Evolutionary conservation across 148 eudicot species (phyloP), one percentile per base, ranked within the genome.

Genomic region (Chenopodium suecicum): DNA sequence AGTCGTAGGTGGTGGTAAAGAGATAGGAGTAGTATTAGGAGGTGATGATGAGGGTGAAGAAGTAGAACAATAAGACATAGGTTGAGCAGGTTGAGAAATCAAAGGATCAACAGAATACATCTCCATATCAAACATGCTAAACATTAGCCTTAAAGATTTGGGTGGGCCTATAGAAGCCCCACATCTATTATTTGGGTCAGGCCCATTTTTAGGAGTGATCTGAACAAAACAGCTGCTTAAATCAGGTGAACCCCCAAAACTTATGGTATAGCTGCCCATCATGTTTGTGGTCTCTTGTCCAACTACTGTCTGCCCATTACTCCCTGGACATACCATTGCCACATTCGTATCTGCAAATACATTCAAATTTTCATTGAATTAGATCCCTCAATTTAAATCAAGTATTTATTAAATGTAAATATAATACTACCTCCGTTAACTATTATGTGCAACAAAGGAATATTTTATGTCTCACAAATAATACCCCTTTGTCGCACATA

Each of bases 71-170:
- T 81, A 87, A 74, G 97, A 79, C 93, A 84, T 84, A 31, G 98
- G 97, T 75, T 92, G 75, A 27, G 89, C 86, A 65, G 99, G 99
- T 83, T 92, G 93, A 82, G 97, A 89, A 52, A 94, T 83, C 60
- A 96, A 83, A 19, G 95, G 91, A 82, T 96, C 90, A 66, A 87
- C 97, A 1, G 82, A 62, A 79, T 89, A 96, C 87, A 89, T 90
- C 29, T 81, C 92, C 88, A 84, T 87, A 20, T 86, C 91, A 84
- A 96, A 94, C 86, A 94, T 82, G 81, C 85, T 89, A 79, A 94
- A 94, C 86, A 91, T 78, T 13, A 88, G 90, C 47, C 58, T 87
- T 6, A 81, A 48, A 27, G 85, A 73, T 86, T 88, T 86, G 64
- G 95, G 83, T 1, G 95, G 91, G 73, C 99, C 98, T 0, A 89